Base-by-base conservation (phyloP, 192 early-diverging fungal species). In the Mycoemilia scoparia region DNA sequence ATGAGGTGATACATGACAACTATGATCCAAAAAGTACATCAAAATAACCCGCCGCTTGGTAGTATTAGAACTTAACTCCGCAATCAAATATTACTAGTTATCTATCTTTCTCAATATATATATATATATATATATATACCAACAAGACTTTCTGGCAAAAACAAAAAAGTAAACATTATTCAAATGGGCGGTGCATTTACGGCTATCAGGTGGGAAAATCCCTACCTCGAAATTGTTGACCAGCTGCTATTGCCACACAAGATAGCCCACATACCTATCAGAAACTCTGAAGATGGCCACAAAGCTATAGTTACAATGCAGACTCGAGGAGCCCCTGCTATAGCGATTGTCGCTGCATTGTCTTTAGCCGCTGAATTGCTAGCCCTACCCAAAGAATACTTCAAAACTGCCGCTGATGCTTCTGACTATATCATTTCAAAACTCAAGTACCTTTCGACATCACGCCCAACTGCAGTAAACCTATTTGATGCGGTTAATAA, bases 381-480 rank as follows among this genome's bases (percentile, higher is more conserved):
- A 24, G 11, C 39, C 1, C 43, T 45, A 12, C 40, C 33, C 16
- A 29, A 48, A 21, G 21, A 27, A 24, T 32, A 27, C 17, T 44
- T 29, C n/a, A 34, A 17, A 26, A 49, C 63, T 16, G 51, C 62
- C 15, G 38, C 45, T 1, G 36, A 50, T 2, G 74, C 67, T 1
- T 44, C 50, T 4, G 26, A 41, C 9, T 77, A 72, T 36, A 60
- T 93, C 23, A 17, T 41, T 14, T 24, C 22, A 2, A 69, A 70
- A 13, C 69, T 91, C 21, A 75, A 74, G 30, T 85, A 79, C 43
- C 60, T 87, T n/a, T 69, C 73, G 38, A 87, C 81, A 7, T 87
- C 89, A 22, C 77, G 93, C 1, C 93, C 89, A 2, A 97, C 93
- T 0, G 93, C 89, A 4, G 89, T 97, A 41, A 93, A 97, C 48